These are phyloP conservation scores for Thuja plicata DNA, from an alignment of 83 land plant species.

Conservation along the genomic window DNA sequence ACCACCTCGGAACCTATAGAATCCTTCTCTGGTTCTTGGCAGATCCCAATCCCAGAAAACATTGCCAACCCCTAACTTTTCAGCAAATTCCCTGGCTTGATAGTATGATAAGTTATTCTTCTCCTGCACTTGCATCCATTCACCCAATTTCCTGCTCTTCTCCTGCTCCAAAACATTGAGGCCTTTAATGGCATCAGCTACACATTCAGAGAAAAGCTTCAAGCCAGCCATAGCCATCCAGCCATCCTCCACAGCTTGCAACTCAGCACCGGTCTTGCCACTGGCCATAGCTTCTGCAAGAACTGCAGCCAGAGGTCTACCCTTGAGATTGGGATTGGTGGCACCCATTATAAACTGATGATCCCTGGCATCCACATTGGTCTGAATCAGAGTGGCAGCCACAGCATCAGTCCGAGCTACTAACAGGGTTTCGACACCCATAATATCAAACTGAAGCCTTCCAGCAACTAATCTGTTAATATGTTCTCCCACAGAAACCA, in stretches of 20 bases:
- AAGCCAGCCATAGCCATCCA: constrained; percentile 64
- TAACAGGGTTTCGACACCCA: constrained; percentile 85
- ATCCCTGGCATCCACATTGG: constrained; percentile 78
- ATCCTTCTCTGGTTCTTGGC: constrained; percentile 71
- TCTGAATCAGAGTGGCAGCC: constrained; percentile 75
- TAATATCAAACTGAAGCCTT: constrained; percentile 82
- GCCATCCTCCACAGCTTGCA: constrained; percentile 78
- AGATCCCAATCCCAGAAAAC: constrained; percentile 79
- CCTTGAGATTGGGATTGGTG: constrained; percentile 64
- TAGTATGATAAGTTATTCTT: constrained; percentile 36
- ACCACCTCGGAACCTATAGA: constrained; percentile 59
- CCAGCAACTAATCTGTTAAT: constrained; percentile 87
- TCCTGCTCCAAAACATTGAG: constrained; percentile 45
- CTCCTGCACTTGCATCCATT: constrained; percentile 39
- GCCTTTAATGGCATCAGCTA: constrained; percentile 50
- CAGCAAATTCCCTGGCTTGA: constrained; percentile 55
- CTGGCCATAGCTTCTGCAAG: constrained; percentile 54
- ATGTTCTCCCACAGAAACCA: constrained; percentile 75
- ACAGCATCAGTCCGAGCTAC: constrained; percentile 91
- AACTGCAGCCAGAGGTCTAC: constrained; percentile 44
- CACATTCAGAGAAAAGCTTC: constrained; percentile 70
- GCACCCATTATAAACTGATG: constrained; percentile 87
- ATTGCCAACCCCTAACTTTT: constrained; percentile 47
- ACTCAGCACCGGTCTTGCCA: constrained; percentile 62
- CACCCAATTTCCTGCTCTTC: constrained; percentile 43